These are phyloP conservation scores for Curvularia sp. DNA, from an alignment of 2,329 filamentous ascomycete genomes.

Conservation along the genomic window DNA sequence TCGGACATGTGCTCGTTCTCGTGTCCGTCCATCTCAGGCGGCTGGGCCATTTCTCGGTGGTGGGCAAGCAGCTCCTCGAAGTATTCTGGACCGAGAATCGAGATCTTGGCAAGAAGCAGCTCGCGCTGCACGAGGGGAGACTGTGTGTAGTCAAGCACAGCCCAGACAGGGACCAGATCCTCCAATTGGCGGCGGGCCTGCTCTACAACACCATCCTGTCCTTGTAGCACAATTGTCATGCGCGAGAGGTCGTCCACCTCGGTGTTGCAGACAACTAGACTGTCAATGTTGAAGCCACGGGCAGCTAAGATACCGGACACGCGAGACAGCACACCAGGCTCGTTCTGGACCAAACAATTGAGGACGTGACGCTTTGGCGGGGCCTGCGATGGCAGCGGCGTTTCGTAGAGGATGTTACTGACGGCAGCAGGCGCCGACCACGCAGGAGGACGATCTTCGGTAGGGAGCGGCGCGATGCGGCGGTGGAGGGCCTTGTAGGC, in stretches of 20 bases:
- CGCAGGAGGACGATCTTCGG: conserved; percentile 76
- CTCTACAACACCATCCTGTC: conserved; percentile 96
- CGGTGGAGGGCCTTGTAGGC: conserved; percentile 97
- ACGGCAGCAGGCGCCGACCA: conserved; percentile 92
- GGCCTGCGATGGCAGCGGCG: conserved; percentile 79
- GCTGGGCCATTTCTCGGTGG: conserved; percentile 84
- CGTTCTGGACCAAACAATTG: conserved; percentile 98
- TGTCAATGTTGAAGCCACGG: conserved; percentile 98
- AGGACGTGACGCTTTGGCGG: conserved; percentile 94
- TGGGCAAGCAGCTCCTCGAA: conserved; percentile 96
- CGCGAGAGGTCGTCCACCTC: conserved; percentile 96
- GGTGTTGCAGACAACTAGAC: conserved; percentile 94
- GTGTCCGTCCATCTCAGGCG: conserved; percentile 42
- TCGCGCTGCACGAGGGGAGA: conserved; percentile 95
- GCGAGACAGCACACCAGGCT: conserved; percentile 94
- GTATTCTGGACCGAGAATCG: conserved; percentile 95
- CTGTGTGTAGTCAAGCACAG: conserved; percentile 93
- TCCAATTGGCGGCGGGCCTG: conserved; percentile 95
- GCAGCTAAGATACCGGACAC: conserved; percentile 96
- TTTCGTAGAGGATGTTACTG: conserved; percentile 98
- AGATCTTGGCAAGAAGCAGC: conserved; percentile 93
- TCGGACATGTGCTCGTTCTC: conserved; percentile 39
- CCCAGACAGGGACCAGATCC: conserved; percentile 97
- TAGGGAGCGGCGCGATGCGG: conserved; percentile 83
- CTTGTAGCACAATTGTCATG: conserved; percentile 98